Base-by-base conservation (phyloP, 371 early-diverging fungal genomes). In the Mucor ambiguus region DNA sequence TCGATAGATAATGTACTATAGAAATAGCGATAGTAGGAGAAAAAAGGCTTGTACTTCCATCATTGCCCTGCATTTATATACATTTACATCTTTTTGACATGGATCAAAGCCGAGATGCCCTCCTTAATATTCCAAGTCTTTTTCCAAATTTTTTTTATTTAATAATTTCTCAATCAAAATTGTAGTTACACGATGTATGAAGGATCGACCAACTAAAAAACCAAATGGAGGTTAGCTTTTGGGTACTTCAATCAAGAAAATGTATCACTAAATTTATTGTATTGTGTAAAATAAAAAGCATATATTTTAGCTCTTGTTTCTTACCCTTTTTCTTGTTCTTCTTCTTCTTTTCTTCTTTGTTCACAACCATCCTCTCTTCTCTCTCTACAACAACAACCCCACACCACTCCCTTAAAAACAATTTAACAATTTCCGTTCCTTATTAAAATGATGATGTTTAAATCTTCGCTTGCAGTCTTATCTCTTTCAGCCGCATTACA, bases 231-330 rank as follows among this genome's bases (percentile, higher is more conserved):
- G 28, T 18, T 41, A 37, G 38, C 43, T 38, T 59, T 28, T 11
- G 24, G 16, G 28, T 52, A 14, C 26, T 49, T 49, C 52, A 49
- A 52, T 49, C 26, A 49, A 28, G 16, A 35, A 35, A 60, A 49
- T 60, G 70, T 70, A 26, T 49, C 66, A 70, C 70, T 30, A 70
- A 61, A 60, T 69, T 64, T 69, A 69, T 69, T 68, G 58, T 58
- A 29, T 32, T 49, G 41, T 49, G 49, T 37, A 67, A 67, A 32
- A 33, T 52, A 38, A 38, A 41, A 59, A 54, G 16, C 26, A 32
- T 37, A 37, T 24, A 49, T 20, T 29, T n/a, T 33, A 24, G 29
- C 41, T 22, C 48, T 56, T 43, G 20, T 64, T 69, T 16, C 14
- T 43, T 29, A 10, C 37, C 37, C 44, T 18, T 60, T 3, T 46